phyloP scores from a whole-genome alignment of 345 rosid genomes.

The Eucalyptus tenuipes region DNA sequence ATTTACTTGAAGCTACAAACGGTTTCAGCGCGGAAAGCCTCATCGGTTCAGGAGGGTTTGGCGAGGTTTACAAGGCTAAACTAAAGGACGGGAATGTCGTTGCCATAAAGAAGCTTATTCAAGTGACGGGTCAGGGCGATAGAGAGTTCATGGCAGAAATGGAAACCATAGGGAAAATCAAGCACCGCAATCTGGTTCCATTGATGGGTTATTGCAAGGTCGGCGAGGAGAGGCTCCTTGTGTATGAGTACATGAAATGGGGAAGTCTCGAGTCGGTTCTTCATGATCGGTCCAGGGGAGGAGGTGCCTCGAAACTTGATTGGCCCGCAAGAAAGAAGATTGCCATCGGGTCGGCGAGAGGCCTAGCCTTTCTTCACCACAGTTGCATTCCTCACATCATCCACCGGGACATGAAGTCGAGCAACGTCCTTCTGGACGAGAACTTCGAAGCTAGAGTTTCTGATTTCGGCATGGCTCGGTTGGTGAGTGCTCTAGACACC shows the following conservation, averaged over 20 bases:
- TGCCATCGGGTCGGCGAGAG: constrained; percentile 88
- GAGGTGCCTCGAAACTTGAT: constrained; percentile 34
- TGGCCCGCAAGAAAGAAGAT: constrained; percentile 88
- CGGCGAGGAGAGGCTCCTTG: constrained; percentile 97
- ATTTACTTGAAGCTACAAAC: constrained; percentile 90
- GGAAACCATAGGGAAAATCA: constrained; percentile 96
- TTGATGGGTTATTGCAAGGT: constrained; percentile 86
- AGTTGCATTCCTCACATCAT: constrained; percentile 98
- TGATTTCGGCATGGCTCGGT: constrained; percentile 95
- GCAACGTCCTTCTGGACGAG: constrained; percentile 88
- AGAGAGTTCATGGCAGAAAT: constrained; percentile 98
- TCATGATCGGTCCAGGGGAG: constrained; percentile 50
- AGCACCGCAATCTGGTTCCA: constrained; percentile 91
- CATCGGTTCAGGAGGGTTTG: constrained; percentile 94
- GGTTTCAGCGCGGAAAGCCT: constrained; percentile 85
- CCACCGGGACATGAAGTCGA: constrained; percentile 97
- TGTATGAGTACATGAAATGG: constrained; percentile 96
- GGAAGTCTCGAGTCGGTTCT: constrained; percentile 92
- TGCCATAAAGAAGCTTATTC: constrained; percentile 88
- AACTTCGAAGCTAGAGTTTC: constrained; percentile 91
- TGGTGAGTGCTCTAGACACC: constrained; percentile 84
- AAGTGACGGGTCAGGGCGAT: constrained; percentile 87
- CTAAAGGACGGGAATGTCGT: constrained; percentile 63
- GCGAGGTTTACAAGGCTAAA: constrained; percentile 94
- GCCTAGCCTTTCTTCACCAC: constrained; percentile 95